Percentiles rank a stretch among this genome's conserved stretches.
These are phyloP conservation scores for Ophiognomonia clavigignenti-juglandacearum DNA, from an alignment of 2,329 filamentous ascomycete species.

Conservation along the genomic window DNA sequence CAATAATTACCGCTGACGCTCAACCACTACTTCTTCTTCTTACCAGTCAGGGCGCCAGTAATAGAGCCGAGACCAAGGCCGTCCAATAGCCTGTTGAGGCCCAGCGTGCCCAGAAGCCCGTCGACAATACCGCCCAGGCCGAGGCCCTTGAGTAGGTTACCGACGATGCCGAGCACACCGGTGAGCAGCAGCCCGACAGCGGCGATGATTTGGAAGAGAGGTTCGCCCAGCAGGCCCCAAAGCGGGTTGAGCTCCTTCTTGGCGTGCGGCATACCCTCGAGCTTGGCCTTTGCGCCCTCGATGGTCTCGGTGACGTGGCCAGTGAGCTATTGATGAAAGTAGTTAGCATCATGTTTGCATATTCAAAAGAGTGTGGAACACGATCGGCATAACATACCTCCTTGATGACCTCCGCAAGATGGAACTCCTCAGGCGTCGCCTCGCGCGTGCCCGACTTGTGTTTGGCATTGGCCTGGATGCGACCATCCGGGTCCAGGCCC, in stretches of 20 bases:
- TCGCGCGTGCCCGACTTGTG: conserved; percentile 70
- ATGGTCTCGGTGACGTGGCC: conserved; percentile 77
- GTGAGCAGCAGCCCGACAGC: conserved; percentile 78
- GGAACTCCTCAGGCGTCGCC: conserved; percentile 77
- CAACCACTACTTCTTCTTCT: conserved; percentile 31
- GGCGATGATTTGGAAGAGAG: conserved; percentile 86
- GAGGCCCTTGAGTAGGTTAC: conserved; percentile 72
- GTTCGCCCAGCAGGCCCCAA: conserved; percentile 77
- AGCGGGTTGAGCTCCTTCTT: conserved; percentile 94
- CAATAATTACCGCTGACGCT: not conserved
- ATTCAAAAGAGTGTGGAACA: not conserved
- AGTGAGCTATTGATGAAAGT: conserved; percentile 55
- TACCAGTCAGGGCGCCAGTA: conserved; percentile 37
- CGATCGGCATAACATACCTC: conserved; percentile 39
- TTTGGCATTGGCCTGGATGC: conserved; percentile 81
- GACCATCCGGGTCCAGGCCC: conserved; percentile 82
- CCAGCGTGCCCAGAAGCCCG: conserved; percentile 70
- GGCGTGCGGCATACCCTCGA: conserved; percentile 86
- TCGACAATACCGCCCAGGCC: conserved; percentile 80
- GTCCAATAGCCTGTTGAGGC: conserved; percentile 69
- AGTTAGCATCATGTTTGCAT: conserved; percentile 2
- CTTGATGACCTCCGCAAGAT: conserved; percentile 79
- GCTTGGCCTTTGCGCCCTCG: conserved; percentile 84
- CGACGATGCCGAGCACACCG: conserved; percentile 81
- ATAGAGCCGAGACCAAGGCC: conserved; percentile 61